Evolutionary conservation across 768 basidiomycete species (phyloP).

Genomic region (Amanita phalloides): DNA sequence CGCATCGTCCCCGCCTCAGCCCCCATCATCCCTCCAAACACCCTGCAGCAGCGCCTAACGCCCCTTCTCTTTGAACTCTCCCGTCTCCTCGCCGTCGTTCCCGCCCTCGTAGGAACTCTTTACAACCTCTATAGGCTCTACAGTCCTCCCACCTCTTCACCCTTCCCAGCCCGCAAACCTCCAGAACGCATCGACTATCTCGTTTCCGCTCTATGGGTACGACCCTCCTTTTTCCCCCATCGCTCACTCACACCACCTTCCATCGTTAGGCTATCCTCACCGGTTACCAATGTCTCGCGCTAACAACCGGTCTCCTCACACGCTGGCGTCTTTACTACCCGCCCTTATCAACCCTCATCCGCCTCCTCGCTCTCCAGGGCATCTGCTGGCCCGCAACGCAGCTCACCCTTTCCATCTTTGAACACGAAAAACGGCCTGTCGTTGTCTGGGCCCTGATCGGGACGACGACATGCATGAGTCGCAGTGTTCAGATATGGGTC

Average conservation of each 20-base stretch:
- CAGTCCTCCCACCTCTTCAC: conserved; percentile 29
- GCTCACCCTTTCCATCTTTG: conserved; percentile 67
- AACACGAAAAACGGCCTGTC: conserved; percentile 62
- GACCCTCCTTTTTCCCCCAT: conserved; percentile 9
- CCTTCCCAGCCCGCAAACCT: conserved; percentile 20
- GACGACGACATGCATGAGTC: conserved; percentile 75
- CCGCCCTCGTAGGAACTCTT: conserved; percentile 55
- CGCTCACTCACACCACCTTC: conserved; percentile 44
- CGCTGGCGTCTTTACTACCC: conserved; percentile 92
- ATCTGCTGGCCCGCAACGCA: conserved; percentile 97
- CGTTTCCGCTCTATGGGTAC: conserved; percentile 64
- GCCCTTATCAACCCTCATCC: conserved; percentile 78
- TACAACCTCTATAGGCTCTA: conserved; percentile 49
- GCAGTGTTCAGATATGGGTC: conserved; percentile 90
- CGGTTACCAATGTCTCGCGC: conserved; percentile 78
- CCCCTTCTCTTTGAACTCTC: conserved; percentile 56
- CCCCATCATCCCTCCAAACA: conserved; percentile 44
- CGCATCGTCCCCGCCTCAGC: conserved; percentile 43
- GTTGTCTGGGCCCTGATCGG: conserved; percentile 86
- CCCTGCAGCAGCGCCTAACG: conserved; percentile 35
- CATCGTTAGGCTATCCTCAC: conserved; percentile 34
- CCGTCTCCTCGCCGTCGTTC: conserved; percentile 62
- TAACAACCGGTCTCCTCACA: conserved; percentile 82
- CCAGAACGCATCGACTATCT: conserved; percentile 55
- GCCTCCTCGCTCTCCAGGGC: conserved; percentile 85